Evolutionary conservation across 148 eudicot genomes (phyloP), one percentile per base, ranked within the genome.

Genomic region (Fagopyrum homotropicum): DNA sequence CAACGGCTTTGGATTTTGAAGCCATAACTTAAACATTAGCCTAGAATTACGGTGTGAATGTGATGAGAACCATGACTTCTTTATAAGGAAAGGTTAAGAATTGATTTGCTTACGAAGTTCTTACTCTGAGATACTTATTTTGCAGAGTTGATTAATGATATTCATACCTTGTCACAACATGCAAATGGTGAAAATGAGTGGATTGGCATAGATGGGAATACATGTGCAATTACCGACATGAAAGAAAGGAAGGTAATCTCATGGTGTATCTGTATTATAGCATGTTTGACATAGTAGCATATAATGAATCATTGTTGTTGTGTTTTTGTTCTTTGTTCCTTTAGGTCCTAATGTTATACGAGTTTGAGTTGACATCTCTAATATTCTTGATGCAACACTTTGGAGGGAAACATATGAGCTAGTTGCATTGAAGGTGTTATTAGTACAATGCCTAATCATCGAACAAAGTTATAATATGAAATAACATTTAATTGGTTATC

Each of bases 21-120:
- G 95, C 98, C 45, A 93, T 93, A 49, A 95, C 98, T 47, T 87
- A 97, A 45, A 91, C 97, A n/a, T 80, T 93, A 84, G 97, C 97
- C 14, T 97, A 93, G 83, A 93, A 93, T 76, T 93, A 97, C 79
- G 98, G 97, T 63, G 95, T 91, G 35, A 91, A 93, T 80, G 97
- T 93, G 77, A 93, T 93, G 64, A 83, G 98, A 76, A 93, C 88
- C 16, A 93, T 93, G 96, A 93, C 98, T 73, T 89, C 98, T 6
- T 85, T 93, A 77, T 96, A 93, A 19, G 98, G 97, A 76, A 89
- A 93, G 97, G 97, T 80, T 79, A 22, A 72, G 83, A 49, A 57
- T 70, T 54, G 8, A 26, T 7, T 45, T 66, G 22, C 49, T 1
- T 57, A 2, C 14, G 51, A 44, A 61, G 63, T 48, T 1, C 30